Conservation (phyloP, 345 rosid species). For the Citrus inodora region DNA sequence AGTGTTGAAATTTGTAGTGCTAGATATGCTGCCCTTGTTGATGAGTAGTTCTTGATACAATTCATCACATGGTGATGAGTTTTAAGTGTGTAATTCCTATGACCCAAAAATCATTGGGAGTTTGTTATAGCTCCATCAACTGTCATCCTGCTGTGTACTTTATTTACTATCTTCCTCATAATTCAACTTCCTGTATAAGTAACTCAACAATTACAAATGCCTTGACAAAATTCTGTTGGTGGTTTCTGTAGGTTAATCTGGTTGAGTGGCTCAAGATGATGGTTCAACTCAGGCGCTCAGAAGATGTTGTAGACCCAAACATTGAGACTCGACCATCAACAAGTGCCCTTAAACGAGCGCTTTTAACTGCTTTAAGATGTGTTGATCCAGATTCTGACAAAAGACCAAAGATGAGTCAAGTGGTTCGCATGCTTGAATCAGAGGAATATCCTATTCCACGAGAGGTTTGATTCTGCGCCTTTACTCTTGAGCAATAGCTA, state of each 20-base stretch:
- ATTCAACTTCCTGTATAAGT: background rate
- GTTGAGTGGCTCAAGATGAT: slow-evolving; percentile 96
- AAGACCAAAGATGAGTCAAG: slow-evolving; percentile 98
- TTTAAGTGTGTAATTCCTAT: background rate
- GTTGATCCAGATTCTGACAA: slow-evolving; percentile 93
- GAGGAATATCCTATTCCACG: slow-evolving; percentile 85
- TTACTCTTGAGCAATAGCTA: background rate
- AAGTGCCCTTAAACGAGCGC: slow-evolving; percentile 84
- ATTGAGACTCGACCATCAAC: slow-evolving; percentile 74
- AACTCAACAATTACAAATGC: background rate
- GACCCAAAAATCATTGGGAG: background rate
- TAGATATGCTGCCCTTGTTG: background rate
- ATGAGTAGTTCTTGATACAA: background rate
- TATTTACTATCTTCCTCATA: background rate
- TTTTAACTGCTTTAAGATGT: slow-evolving; percentile 90
- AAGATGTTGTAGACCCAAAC: slow-evolving; percentile 80
- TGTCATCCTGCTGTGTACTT: background rate
- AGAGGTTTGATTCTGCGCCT: slow-evolving; percentile 52
- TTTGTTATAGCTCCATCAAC: background rate
- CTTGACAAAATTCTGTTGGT: slow-evolving; percentile 14
- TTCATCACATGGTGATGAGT: background rate
- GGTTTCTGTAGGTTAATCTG: slow-evolving; percentile 67
- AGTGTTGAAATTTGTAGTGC: slow-evolving; percentile 3
- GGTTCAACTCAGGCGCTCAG: slow-evolving; percentile 81
- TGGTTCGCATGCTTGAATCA: slow-evolving; percentile 87